phyloP scores from a whole-genome alignment of 2,329 filamentous ascomycete species.

The Tolypocladium ovalisporum region DNA sequence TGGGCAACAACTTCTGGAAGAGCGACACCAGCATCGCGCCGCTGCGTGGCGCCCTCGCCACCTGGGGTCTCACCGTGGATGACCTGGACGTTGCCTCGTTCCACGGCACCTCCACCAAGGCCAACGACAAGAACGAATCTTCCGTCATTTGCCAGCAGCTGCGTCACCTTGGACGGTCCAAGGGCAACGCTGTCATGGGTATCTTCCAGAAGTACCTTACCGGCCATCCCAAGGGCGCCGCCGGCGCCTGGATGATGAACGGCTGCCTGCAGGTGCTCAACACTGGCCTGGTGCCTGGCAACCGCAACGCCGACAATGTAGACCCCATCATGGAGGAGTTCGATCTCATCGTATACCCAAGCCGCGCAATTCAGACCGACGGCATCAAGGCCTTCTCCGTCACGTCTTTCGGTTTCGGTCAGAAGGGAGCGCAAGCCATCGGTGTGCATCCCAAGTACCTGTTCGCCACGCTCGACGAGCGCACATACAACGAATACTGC shows the following conservation, averaged over 20 bases:
- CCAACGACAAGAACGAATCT: constrained; percentile 99
- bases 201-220: constrained; percentile 99
- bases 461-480: constrained; percentile 83
- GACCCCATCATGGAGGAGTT: constrained; percentile 96
- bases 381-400: constrained; percentile 98
- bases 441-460: constrained; percentile 96
- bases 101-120: constrained; percentile 97
- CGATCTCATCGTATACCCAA: constrained; percentile 95
- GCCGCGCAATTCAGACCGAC: constrained; percentile 89
- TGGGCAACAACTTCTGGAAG: constrained; percentile 99
- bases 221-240: constrained; percentile 97
- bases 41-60: constrained; percentile 88
- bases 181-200: constrained; percentile 91
- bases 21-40: constrained; percentile 87
- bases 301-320: constrained; percentile 96
- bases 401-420: constrained; percentile 97
- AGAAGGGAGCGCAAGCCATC: constrained; percentile 96
- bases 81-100: constrained; percentile 93
- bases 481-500: constrained; percentile 72
- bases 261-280: constrained; percentile 93
- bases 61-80: constrained; percentile 96
- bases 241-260: constrained; percentile 99
- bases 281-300: constrained; percentile 85
- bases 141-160: constrained; percentile 95
- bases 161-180: constrained; percentile 84